Evolutionary conservation across 192 early-diverging fungal species (phyloP), one percentile per base, ranked within the genome.

Genomic region (Chytriomyces sp.): DNA sequence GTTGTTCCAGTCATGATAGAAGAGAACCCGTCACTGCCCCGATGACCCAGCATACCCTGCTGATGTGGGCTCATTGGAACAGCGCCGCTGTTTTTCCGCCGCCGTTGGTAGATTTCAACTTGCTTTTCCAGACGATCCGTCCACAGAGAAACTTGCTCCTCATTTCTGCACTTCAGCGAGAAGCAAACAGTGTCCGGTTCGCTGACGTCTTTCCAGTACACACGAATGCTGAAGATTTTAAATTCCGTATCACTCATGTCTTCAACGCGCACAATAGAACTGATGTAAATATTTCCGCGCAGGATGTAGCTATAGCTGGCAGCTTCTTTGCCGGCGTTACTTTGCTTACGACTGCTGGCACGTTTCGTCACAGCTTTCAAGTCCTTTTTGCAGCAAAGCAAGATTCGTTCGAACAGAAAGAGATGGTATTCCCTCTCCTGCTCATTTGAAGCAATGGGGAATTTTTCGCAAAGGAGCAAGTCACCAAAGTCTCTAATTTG

Each of bases 131-230:
- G 81, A 3, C 95, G 90, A 46, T 75, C 68, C 76, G 93, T 90
- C 97, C 97, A 99, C 73, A 92, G 87, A 70, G 89, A 91, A 20
- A 96, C 87, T 79, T 97, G 96, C 75, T 99, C 97, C 76, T 92
- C 91, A 71, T 95, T 93, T n/a, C 95, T 82, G 81, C 94, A 96
- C 57, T 91, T 91, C 20, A 99, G 82, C 67, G 89, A 90, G 83
- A 99, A 95, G 64, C 92, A 89, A 65, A 94, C 93, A 84, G 92
- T 90, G 44, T 93, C 92, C 20, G 53, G 20, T 57, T 20, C 53
- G n/a, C 84, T 82, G 45, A 91, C 92, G 50, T 92, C 88, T 47
- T 75, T 80, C 96, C 95, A 99, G 72, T 91, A 95, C 50, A 99
- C 91, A 45, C 87, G 85, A 3, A 90, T 68, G 48, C 80, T 84